These are phyloP conservation scores for Mallotus japonicus DNA, from an alignment of 441 rosid species.

Conservation along the genomic window DNA sequence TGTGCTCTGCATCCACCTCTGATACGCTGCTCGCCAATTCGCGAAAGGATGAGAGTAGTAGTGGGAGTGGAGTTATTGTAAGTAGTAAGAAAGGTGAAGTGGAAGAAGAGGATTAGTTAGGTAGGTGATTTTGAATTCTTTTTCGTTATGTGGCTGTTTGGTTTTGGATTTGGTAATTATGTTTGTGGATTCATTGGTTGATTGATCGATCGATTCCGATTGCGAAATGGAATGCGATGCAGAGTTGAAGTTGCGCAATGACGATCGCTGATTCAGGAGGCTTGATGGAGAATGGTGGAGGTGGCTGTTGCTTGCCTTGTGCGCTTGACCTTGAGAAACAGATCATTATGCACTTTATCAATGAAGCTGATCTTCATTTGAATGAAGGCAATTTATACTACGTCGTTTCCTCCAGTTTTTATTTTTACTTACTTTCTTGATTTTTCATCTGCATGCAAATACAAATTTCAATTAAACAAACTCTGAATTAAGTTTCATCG, in stretches of 20 bases:
- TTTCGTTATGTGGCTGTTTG: no score
- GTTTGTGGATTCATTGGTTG: conserved; percentile 27
- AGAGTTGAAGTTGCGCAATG: conserved; percentile 1
- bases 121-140: no score
- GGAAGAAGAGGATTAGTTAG: conserved; percentile 39
- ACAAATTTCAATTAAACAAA: no score
- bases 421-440: background rate
- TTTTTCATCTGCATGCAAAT: background rate
- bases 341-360: conserved; percentile 49
- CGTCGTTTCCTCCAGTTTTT: conserved; percentile 66
- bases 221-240: background rate
- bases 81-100: no score
- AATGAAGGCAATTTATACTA: conserved; percentile 73
- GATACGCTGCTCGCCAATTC: no score
- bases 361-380: conserved; percentile 55
- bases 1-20: no score
- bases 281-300: conserved; percentile 47
- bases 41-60: no score
- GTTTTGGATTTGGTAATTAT: no score
- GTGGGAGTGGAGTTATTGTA: no score
- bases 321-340: conserved; percentile 66
- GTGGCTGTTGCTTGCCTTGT: conserved; percentile 47
- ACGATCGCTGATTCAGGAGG: conserved; percentile 16
- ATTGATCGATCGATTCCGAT: no score
- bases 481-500: no score